Percentiles rank a stretch among this genome's conserved stretches.
These are phyloP conservation scores for Entoloma clypeatum DNA, from an alignment of 1,284 basidiomycete species.

Conservation along the genomic window DNA sequence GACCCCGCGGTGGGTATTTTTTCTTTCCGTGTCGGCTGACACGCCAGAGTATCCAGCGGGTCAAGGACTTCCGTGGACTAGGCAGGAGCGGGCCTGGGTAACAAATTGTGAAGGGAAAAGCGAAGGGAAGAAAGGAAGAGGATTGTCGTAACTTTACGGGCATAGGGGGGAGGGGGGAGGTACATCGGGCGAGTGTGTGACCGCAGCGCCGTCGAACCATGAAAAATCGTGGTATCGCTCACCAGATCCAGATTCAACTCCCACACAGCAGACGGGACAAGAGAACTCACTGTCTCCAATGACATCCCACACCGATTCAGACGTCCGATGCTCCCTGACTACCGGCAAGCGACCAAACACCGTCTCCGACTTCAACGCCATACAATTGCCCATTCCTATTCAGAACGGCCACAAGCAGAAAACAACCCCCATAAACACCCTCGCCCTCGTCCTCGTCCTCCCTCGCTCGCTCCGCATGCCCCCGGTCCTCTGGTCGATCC, in stretches of 20 bases:
- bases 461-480: constrained; percentile 13
- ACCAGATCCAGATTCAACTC: constrained; percentile 28
- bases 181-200: constrained; percentile 6
- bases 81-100: constrained; percentile 38
- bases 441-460: too few relatives aligned
- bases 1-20: constrained; percentile 16
- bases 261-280: neutral
- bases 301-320: constrained; percentile 19
- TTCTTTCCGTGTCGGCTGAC: constrained; percentile 9
- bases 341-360: constrained; percentile 33
- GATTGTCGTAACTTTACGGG: too few relatives aligned
- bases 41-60: constrained; percentile 33
- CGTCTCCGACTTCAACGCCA: constrained; percentile 37
- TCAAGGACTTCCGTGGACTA: constrained; percentile 32
- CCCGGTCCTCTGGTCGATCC: constrained; percentile 37
- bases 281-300: constrained; percentile 31
- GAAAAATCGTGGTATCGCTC: constrained; percentile 28
- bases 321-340: constrained; percentile 32
- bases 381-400: constrained; percentile 23
- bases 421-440: constrained; percentile 26
- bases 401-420: constrained; percentile 36
- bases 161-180: constrained; percentile 18
- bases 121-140: neutral
- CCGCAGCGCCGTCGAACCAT: constrained; percentile 32
- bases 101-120: constrained; percentile 5